Evolutionary conservation across 2,329 filamentous ascomycete species (phyloP).

Genomic region (Paracoccidioides brasiliensis): DNA sequence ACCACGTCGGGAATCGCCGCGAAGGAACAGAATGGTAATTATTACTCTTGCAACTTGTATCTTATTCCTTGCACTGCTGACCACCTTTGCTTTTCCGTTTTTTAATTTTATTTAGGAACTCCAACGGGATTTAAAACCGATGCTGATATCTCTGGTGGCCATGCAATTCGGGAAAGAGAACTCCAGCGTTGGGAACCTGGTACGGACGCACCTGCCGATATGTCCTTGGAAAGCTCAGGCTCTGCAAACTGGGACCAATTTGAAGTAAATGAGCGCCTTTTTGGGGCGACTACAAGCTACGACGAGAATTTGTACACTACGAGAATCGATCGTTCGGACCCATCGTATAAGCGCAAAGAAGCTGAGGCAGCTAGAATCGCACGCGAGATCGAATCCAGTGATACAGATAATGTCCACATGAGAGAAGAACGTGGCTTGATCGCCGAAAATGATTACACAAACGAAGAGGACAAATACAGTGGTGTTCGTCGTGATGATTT

Average conservation of each 20-base stretch:
- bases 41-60: background rate
- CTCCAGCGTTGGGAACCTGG: slow-evolving; percentile 74
- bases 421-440: slow-evolving; percentile 75
- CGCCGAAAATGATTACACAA: slow-evolving; percentile 49
- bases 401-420: slow-evolving; percentile 64
- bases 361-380: slow-evolving; percentile 73
- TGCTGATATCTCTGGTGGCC: slow-evolving; percentile 67
- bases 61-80: background rate
- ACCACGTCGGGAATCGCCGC: slow-evolving; percentile 38
- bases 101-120: slow-evolving; percentile 39
- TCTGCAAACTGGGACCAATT: slow-evolving; percentile 78
- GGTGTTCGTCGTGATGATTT: slow-evolving; percentile 70
- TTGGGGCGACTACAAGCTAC: slow-evolving; percentile 80
- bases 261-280: slow-evolving; percentile 72
- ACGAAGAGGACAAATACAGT: slow-evolving; percentile 93
- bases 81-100: slow-evolving; percentile 1
- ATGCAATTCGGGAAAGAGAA: slow-evolving; percentile 55
- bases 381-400: slow-evolving; percentile 72
- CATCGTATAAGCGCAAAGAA: slow-evolving; percentile 63
- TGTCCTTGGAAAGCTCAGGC: slow-evolving; percentile 53
- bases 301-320: slow-evolving; percentile 94
- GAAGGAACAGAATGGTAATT: slow-evolving; percentile 46
- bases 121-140: slow-evolving; percentile 70
- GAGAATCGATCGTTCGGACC: slow-evolving; percentile 68
- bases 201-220: slow-evolving; percentile 47